Conservation (phyloP, 495 filamentous ascomycete genomes). For the Thermothielavioides terrestris region DNA sequence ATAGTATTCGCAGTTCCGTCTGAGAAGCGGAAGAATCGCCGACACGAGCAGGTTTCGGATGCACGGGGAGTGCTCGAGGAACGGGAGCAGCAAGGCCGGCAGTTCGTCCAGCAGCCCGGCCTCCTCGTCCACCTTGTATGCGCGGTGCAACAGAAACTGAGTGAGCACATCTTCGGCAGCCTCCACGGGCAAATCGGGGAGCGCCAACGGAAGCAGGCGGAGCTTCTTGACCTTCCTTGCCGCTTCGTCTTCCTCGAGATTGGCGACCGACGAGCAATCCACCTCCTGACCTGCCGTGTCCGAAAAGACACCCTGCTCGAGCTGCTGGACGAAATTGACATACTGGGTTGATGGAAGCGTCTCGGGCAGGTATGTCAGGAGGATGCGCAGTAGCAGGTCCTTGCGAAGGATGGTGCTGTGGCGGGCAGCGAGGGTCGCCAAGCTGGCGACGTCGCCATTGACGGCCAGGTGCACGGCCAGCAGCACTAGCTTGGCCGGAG, state of each 20-base stretch:
- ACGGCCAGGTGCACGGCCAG: constrained; percentile 54
- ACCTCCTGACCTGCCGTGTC: constrained; percentile 28
- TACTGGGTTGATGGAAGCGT: constrained; percentile 58
- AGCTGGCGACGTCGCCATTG: constrained; percentile 48
- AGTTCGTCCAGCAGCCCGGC: constrained; percentile 68
- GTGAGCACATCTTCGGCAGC: constrained; percentile 49
- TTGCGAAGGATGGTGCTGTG: constrained; percentile 49
- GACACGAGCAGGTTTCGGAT: constrained; percentile 73
- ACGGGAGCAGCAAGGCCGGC: constrained; percentile 62
- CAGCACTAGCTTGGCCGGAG: constrained; percentile 52
- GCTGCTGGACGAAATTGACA: constrained; percentile 47
- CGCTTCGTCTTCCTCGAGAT: constrained; percentile 56
- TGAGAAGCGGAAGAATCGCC: constrained; percentile 64
- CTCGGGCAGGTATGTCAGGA: constrained; percentile 81
- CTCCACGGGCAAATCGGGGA: constrained; percentile 37
- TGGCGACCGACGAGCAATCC: constrained; percentile 52
- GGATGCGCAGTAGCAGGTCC: constrained; percentile 65
- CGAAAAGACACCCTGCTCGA: constrained; percentile 38
- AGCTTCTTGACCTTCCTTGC: constrained; percentile 62
- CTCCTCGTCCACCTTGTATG: constrained; percentile 67
- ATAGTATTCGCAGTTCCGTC: constrained; percentile 81
- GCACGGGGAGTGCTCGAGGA: constrained; percentile 56
- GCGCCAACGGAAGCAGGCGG: constrained; percentile 53
- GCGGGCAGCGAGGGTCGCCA: constrained; percentile 53
- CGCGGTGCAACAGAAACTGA: constrained; percentile 66